phyloP scores from a whole-genome alignment of 768 basidiomycete species.

The Pisolithus microcarpus region DNA sequence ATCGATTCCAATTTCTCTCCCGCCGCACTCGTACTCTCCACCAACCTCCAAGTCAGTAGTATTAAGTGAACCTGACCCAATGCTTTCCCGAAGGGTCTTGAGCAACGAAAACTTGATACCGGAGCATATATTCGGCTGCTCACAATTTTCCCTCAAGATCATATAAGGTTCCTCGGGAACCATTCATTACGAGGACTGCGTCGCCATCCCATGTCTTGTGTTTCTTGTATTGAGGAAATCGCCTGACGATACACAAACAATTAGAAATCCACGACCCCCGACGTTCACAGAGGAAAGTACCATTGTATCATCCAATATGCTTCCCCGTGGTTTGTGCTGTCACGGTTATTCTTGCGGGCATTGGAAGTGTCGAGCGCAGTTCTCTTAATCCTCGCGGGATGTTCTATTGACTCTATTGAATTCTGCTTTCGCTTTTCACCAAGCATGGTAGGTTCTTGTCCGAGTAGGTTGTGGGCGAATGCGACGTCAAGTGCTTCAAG shows the following conservation, averaged over 20 bases:
- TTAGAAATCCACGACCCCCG: neutral
- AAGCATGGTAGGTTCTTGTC: conserved; percentile 5
- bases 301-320: conserved; percentile 78
- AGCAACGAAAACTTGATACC: neutral
- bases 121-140: conserved; percentile 15
- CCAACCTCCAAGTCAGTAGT: conserved; percentile 32
- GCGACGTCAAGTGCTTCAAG: no score
- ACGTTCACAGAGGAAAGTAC: conserved; percentile 27
- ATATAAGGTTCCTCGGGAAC: conserved; percentile 43
- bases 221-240: conserved; percentile 67
- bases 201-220: conserved; percentile 91
- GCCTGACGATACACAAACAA: conserved; percentile 33
- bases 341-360: conserved; percentile 4
- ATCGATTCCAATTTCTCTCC: conserved; percentile 63
- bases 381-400: conserved; percentile 22
- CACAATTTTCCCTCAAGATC: conserved; percentile 63
- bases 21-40: conserved; percentile 35
- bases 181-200: conserved; percentile 51
- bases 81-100: conserved; percentile 27
- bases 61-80: conserved; percentile 44
- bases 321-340: conserved; percentile 19
- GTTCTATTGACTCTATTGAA: conserved; percentile 14
- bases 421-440: conserved; percentile 26
- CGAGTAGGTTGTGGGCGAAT: no score
- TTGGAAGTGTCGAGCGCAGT: conserved; percentile 18